Conservation (phyloP, 768 basidiomycete genomes). For the Dictyophora rubrovolvata region DNA sequence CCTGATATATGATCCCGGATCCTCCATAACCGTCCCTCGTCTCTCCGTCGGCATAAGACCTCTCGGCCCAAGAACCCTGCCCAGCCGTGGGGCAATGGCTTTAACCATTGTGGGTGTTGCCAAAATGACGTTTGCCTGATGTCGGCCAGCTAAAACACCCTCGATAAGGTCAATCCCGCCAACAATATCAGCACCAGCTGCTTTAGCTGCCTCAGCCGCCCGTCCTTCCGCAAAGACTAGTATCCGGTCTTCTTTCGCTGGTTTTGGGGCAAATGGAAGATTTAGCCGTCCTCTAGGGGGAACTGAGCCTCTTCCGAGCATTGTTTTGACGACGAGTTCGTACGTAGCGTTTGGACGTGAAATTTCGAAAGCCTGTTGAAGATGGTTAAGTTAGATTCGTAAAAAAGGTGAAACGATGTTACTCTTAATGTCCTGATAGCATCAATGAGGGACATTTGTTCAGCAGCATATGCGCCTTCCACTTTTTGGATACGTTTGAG, state of each 20-base stretch:
- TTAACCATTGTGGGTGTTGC: slow-evolving; percentile 73
- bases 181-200: slow-evolving; percentile 82
- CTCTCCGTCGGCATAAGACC: slow-evolving; percentile 94
- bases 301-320: slow-evolving; percentile 64
- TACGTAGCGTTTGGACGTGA: slow-evolving; percentile 65
- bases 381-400: slow-evolving; percentile 2
- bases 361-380: slow-evolving; percentile 69
- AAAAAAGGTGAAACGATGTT: slow-evolving; percentile 6
- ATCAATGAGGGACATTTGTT: slow-evolving; percentile 55
- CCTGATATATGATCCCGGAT: slow-evolving; percentile 72
- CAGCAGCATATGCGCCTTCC: slow-evolving; percentile 48
- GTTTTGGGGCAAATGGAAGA: slow-evolving; percentile 72
- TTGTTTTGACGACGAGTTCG: slow-evolving; percentile 73
- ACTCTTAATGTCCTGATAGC: slow-evolving; percentile 67
- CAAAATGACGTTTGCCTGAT: slow-evolving; percentile 75
- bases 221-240: slow-evolving; percentile 91
- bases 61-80: slow-evolving; percentile 70
- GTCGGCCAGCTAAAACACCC: slow-evolving; percentile 62
- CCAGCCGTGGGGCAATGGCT: slow-evolving; percentile 70
- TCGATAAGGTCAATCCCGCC: slow-evolving; percentile 86
- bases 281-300: slow-evolving; percentile 86
- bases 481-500: slow-evolving; percentile 36
- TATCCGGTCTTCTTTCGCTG: slow-evolving; percentile 60
- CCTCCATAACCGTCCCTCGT: slow-evolving; percentile 88
- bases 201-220: slow-evolving; percentile 71